Evolutionary conservation across 1,284 basidiomycete genomes (phyloP).

Genomic region (Ustilago shanxiensis): DNA sequence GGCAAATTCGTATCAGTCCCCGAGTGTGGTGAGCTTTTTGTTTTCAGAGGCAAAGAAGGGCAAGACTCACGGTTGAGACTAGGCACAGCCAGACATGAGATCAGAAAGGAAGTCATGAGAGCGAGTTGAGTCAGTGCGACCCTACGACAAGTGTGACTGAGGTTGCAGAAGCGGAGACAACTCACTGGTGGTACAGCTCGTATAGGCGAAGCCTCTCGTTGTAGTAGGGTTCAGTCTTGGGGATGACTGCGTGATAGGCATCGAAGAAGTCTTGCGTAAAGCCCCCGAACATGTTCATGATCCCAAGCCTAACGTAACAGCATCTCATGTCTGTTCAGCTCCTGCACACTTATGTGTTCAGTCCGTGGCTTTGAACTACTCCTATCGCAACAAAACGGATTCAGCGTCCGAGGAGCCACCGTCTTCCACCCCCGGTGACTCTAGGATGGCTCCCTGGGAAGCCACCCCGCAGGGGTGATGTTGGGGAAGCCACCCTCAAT

Average conservation of each 20-base stretch:
- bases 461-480: too few relatives aligned
- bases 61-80: conserved; percentile 38
- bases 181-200: conserved; percentile 52
- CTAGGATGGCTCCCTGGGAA: too few relatives aligned
- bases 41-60: too few relatives aligned
- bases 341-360: too few relatives aligned
- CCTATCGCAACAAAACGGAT: too few relatives aligned
- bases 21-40: background rate
- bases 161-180: background rate
- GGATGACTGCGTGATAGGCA: conserved; percentile 43
- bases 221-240: conserved; percentile 35
- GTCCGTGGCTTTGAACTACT: conserved; percentile 1
- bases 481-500: too few relatives aligned
- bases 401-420: too few relatives aligned
- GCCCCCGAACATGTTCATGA: conserved; percentile 53
- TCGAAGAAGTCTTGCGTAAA: conserved; percentile 49
- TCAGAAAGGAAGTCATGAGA: background rate
- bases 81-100: background rate
- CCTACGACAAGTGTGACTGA: background rate
- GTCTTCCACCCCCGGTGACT: too few relatives aligned
- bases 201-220: conserved; percentile 34
- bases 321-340: too few relatives aligned
- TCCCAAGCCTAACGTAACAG: conserved; percentile 34
- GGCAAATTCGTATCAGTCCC: background rate
- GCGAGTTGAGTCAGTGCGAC: background rate